Evolutionary conservation across 2,329 filamentous ascomycete species (phyloP).

Genomic region (Epichloe typhina): DNA sequence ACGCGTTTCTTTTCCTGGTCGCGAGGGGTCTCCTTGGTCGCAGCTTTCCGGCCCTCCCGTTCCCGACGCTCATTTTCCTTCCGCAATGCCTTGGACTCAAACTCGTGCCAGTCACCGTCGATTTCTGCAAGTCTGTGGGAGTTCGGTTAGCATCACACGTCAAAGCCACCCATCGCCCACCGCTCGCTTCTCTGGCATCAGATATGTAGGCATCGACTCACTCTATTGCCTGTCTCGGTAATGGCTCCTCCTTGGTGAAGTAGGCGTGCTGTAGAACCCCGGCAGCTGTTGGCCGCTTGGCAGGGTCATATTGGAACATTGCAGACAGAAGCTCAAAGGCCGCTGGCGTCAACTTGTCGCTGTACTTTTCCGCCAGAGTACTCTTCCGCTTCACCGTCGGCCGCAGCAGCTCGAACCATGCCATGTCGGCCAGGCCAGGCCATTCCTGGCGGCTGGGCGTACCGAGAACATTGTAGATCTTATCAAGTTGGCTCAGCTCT

Average conservation of each 20-base stretch:
- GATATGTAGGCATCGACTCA: slow-evolving; percentile 32
- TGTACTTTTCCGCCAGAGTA: slow-evolving; percentile 73
- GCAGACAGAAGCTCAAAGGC: slow-evolving; percentile 70
- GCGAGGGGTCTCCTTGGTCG: slow-evolving; percentile 22
- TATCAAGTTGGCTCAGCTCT: slow-evolving; percentile 92
- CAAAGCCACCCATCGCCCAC: not conserved
- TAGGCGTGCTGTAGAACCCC: slow-evolving; percentile 80
- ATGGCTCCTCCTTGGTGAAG: slow-evolving; percentile 71
- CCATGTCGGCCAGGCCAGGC: slow-evolving; percentile 85
- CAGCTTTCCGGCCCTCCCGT: slow-evolving; percentile 35
- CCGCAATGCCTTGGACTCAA: slow-evolving; percentile 87
- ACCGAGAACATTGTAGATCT: slow-evolving; percentile 86
- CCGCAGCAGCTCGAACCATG: slow-evolving; percentile 88
- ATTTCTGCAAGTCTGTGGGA: slow-evolving; percentile 54
- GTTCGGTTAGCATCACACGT: not conserved
- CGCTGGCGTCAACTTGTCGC: slow-evolving; percentile 59
- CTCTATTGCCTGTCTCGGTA: slow-evolving; percentile 66
- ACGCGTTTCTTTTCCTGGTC: slow-evolving; percentile 28
- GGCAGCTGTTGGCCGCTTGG: slow-evolving; percentile 67
- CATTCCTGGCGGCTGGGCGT: slow-evolving; percentile 76
- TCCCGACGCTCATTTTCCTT: slow-evolving; percentile 71
- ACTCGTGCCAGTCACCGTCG: slow-evolving; percentile 96
- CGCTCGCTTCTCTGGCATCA: not conserved
- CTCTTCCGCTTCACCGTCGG: slow-evolving; percentile 61
- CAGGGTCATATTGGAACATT: slow-evolving; percentile 86